Evolutionary conservation across 768 basidiomycete genomes (phyloP), one percentile per base, ranked within the genome.

Genomic region (Mycena floridula): DNA sequence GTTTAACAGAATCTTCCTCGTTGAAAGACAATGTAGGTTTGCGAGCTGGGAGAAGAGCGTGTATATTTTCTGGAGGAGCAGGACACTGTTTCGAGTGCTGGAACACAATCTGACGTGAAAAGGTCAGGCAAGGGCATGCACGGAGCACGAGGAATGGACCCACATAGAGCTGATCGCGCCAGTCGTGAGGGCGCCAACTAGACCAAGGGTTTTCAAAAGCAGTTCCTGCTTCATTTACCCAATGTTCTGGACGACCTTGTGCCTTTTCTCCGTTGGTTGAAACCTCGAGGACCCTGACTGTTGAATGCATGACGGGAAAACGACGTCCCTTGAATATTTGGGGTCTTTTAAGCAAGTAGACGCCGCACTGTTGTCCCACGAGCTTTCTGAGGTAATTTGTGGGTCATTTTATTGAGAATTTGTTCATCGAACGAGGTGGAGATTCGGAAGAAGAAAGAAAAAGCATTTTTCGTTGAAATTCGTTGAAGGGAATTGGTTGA

Each of bases 11-110:
- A n/a, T 25, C 44, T n/a, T 52, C 49, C 39, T 50, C n/a, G 45
- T 59, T 38, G 42, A 51, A 48, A 45, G 65, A 59, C 74, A 67
- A 65, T 37, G 61, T 65, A 32, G 74, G 66, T 50, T 61, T 59
- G 50, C 62, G 58, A 44, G 72, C 56, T 8, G 59, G 59, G 37
- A 67, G 54, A 21, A 62, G 50, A 2, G 52, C 55, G 27, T 54
- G 42, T 0, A 44, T 23, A 0, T 53, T 50, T 20, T 52, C 45
- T n/a, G 52, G 41, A 25, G 54, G 23, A 42, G 35, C 15, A 39
- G 38, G 18, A 11, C 3, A 11, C 22, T 15, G 3, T 13, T 24
- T 3, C 2, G 38, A 4, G 38, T 39, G 38, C 5, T 39, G 3
- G 3, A 39, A 24, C 15, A 39, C 38, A 39, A 16, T 16, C 23